Evolutionary conservation across 1,284 basidiomycete species (phyloP).

Genomic region (Malassezia psittaci): DNA sequence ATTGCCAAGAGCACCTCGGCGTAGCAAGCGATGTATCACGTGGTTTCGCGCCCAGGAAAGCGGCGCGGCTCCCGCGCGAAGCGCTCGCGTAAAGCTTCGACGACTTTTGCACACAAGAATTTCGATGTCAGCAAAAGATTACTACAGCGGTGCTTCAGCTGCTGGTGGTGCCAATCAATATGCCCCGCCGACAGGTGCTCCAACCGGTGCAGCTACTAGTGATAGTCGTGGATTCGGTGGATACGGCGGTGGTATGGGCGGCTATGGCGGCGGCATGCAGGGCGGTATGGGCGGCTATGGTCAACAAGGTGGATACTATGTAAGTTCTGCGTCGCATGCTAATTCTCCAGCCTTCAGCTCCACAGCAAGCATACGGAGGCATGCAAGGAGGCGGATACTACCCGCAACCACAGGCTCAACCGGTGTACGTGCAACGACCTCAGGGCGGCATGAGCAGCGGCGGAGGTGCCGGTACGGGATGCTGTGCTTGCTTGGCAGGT

Average conservation of each 20-base stretch:
- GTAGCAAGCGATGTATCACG: background rate
- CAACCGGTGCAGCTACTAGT: slow-evolving; percentile 1
- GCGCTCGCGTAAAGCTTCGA: no score
- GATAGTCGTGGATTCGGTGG: slow-evolving; percentile 9
- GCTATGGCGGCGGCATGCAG: no score
- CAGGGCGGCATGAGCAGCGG: slow-evolving; percentile 16
- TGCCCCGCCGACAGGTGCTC: slow-evolving; percentile 11
- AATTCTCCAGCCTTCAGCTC: slow-evolving; percentile 17
- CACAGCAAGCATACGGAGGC: slow-evolving; percentile 14
- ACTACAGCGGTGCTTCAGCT: slow-evolving; percentile 5
- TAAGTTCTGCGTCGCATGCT: slow-evolving; percentile 2
- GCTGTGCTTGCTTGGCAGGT: slow-evolving; percentile 25
- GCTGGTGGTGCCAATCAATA: slow-evolving; percentile 1
- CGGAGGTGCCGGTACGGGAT: slow-evolving; percentile 17
- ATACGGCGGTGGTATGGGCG: slow-evolving; percentile 4
- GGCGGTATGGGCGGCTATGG: no score
- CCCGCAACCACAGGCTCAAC: slow-evolving; percentile 1
- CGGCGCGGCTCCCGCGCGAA: no score
- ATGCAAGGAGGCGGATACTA: background rate
- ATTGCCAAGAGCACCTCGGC: background rate
- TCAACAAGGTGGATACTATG: slow-evolving; percentile 25
- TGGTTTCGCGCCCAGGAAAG: background rate
- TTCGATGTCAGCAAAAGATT: slow-evolving; percentile 17
- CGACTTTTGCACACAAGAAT: no score
- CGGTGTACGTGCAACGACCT: slow-evolving; percentile 25